Base-by-base conservation (phyloP, 495 filamentous ascomycete genomes). In the Penicillium silybi region DNA sequence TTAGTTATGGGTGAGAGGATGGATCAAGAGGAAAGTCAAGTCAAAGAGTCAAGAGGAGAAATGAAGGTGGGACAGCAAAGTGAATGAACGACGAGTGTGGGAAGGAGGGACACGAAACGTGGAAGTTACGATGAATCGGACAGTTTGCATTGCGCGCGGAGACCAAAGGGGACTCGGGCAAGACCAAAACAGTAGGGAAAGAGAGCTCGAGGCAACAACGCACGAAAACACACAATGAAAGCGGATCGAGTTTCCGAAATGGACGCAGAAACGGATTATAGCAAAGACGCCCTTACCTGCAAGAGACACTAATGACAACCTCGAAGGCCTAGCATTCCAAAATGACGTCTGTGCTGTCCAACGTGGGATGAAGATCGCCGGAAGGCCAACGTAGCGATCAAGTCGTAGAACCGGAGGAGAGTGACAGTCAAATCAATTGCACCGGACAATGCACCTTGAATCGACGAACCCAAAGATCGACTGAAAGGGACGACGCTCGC, bases 401-500 rank as follows among this genome's bases (percentile, higher is more conserved):
- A 34, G 20, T 43, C 42, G 39, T 27, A 41, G 27, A 39, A 57
- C 49, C 26, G 52, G 52, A 32, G 26, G 23, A 29, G 45, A 16
- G 29, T 27, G 37, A 34, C 35, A 43, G 46, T 53, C 46, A 45
- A 57, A 35, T 50, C 56, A 62, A 65, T 57, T 59, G 61, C 41
- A 53, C 47, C 2, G 25, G 27, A 45, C 50, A 53, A 52, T 37
- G 47, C 40, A 41, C 50, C 46, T 46, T 52, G 50, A 50, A 35
- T 52, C 32, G 52, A 53, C 32, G 26, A 42, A 48, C 23, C 37
- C 44, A 55, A 52, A 37, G 57, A 61, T 44, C 48, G 57, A 64
- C 58, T 52, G 47, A 62, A 63, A 62, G 56, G 62, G 59, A 67
- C 56, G 66, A 67, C 61, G 64, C 59, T 70, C 37, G 53, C 48